Conservation (phyloP, 331 rosid species). For the Phaseolus coccineus region DNA sequence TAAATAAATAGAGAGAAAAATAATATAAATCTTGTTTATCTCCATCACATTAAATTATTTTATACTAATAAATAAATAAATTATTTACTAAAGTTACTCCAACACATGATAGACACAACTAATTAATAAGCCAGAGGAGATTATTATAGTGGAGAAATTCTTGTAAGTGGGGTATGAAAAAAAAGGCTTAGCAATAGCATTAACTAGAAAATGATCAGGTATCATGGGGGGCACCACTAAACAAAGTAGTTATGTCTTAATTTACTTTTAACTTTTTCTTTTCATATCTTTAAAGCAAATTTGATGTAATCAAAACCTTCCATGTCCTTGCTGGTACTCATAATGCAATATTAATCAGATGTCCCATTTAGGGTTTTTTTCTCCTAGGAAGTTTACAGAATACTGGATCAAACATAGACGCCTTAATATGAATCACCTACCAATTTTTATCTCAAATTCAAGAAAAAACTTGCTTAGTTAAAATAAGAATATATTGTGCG, state of each 20-base stretch:
- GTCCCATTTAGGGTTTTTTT: neutral
- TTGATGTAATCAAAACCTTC: slow-evolving; percentile 53
- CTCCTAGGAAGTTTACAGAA: neutral
- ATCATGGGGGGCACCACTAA: slow-evolving; percentile 42
- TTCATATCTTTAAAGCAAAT: slow-evolving; percentile 47
- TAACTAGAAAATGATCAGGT: slow-evolving; percentile 36
- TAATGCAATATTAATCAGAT: slow-evolving; percentile 14
- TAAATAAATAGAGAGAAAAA: too few relatives aligned
- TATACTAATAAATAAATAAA: neutral
- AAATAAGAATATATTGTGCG: too few relatives aligned
- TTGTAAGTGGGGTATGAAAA: slow-evolving; percentile 2
- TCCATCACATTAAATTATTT: neutral
- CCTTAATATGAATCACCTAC: neutral
- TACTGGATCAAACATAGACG: neutral
- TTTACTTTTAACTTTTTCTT: slow-evolving; percentile 32
- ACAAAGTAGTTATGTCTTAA: slow-evolving; percentile 21
- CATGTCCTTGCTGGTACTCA: slow-evolving; percentile 35
- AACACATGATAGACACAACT: slow-evolving; percentile 16
- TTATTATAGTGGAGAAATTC: slow-evolving; percentile 17
- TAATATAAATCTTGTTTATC: neutral
- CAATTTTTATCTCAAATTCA: neutral
- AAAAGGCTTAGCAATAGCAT: slow-evolving; percentile 40
- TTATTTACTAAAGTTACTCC: neutral
- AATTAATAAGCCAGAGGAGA: neutral
- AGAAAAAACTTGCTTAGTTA: too few relatives aligned